Conservation (phyloP, 2,329 filamentous ascomycete genomes). For the Trichoderma atroviride region DNA sequence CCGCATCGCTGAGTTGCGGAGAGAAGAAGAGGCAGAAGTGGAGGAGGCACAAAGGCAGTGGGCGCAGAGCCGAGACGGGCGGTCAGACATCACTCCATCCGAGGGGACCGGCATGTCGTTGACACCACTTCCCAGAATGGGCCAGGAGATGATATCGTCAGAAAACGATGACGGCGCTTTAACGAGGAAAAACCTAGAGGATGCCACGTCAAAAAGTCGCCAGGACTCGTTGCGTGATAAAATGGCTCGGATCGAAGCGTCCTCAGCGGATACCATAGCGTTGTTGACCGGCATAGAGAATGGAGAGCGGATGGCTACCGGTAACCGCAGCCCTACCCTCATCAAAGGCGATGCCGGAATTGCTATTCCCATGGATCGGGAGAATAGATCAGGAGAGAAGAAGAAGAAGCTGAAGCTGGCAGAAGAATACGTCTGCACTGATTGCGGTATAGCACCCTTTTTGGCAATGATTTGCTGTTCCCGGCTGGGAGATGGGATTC, state of each 20-base stretch:
- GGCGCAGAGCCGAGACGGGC: constrained; percentile 59
- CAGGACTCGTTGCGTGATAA: constrained; percentile 81
- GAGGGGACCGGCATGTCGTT: constrained; percentile 48
- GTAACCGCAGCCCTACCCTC: constrained; percentile 76
- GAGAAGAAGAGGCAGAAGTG: constrained; percentile 80
- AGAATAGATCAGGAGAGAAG: constrained; percentile 71
- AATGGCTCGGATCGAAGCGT: constrained; percentile 78
- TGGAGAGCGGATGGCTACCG: constrained; percentile 88
- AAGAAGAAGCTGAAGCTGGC: constrained; percentile 84
- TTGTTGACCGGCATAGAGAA: constrained; percentile 90
- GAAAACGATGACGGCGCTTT: constrained; percentile 71
- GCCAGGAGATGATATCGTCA: constrained; percentile 58
- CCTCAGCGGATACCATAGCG: constrained; percentile 80
- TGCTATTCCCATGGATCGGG: constrained; percentile 78
- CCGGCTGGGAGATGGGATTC: not conserved
- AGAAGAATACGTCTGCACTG: constrained; percentile 92
- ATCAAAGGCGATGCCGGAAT: constrained; percentile 87
- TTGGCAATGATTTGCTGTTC: not conserved
- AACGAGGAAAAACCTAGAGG: constrained; percentile 79
- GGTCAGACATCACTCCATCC: constrained; percentile 56
- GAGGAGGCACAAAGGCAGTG: constrained; percentile 67
- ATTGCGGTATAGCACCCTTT: constrained; percentile 65
- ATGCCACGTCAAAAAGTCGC: constrained; percentile 64
- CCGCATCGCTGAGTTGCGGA: constrained; percentile 80
- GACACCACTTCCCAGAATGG: constrained; percentile 36